phyloP scores from a whole-genome alignment of 2,329 filamentous ascomycete species.

The Penicillium sp. region DNA sequence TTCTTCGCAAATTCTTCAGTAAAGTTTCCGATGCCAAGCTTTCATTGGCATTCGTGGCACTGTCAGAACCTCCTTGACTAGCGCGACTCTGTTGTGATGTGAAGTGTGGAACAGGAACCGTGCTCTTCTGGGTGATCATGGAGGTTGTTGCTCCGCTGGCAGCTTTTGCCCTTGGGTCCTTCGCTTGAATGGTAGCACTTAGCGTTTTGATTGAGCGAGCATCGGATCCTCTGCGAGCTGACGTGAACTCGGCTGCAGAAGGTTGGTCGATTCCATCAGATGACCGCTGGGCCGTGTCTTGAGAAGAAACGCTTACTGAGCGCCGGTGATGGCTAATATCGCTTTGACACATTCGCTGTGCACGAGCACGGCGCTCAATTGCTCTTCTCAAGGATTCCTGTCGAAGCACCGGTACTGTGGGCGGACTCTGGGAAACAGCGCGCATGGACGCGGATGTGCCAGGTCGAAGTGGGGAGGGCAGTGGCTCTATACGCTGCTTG shows the following conservation, averaged over 20 bases:
- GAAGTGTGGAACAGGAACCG: conserved; percentile 57
- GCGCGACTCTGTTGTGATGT: conserved; percentile 40
- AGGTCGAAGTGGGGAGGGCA: conserved; percentile 41
- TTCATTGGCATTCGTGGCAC: conserved; percentile 32
- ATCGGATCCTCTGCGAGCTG: conserved; percentile 43
- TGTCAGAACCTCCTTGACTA: conserved; percentile 27
- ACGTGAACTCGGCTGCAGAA: conserved; percentile 22
- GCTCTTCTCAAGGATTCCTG: conserved; percentile 56
- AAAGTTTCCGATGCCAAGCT: conserved; percentile 57
- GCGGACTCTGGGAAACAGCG: conserved; percentile 55
- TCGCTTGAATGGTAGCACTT: conserved; percentile 48
- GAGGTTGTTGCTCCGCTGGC: conserved; percentile 54
- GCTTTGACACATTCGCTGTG: conserved; percentile 44
- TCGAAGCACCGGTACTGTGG: conserved; percentile 50
- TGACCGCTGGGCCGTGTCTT: conserved; percentile 39
- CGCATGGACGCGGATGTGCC: conserved; percentile 48
- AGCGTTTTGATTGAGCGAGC: conserved; percentile 45
- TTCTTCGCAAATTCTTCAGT: conserved; percentile 54
- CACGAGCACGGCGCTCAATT: conserved; percentile 53
- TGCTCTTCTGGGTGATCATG: conserved; percentile 51
- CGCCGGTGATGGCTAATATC: conserved; percentile 36
- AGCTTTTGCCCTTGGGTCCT: conserved; percentile 46
- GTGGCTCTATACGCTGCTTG: conserved; percentile 41
- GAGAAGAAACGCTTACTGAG: conserved; percentile 48
- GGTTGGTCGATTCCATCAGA: conserved; percentile 34